Base-by-base conservation (phyloP, 768 basidiomycete species). In the Inosperma sp. region DNA sequence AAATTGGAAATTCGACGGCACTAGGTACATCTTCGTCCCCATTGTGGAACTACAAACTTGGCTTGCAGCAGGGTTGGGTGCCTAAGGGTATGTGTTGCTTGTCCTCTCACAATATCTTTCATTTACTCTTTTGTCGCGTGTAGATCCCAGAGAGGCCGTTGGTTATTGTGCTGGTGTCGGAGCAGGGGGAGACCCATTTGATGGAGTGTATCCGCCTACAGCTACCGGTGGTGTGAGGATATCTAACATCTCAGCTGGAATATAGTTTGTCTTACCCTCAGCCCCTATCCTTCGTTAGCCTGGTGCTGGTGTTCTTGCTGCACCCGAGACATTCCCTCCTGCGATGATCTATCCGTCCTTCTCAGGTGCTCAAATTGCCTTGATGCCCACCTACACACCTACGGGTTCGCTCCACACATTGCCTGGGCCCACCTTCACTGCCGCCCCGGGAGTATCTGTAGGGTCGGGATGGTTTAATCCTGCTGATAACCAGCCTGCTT, bases 21-120 rank as follows among this genome's bases (percentile, higher is more conserved):
- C 75, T 79, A 34, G 83, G 82, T 25, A 82, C 79, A 23, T 81
- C 88, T 10, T 81, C 84, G 39, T 70, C 79, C 21, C 88, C 90
- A 7, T 78, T 86, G 56, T 95, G 93, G 93, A 83, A 88, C 48
- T 96, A 95, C 72, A 75, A 80, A 61, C 82, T 93, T 31, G 93
- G 93, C n/a, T 70, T 92, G 49, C 75, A 88, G 60, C 70, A 83
- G 50, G 92, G 92, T 6, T 96, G 89, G 88, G 82, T 95, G 62
- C 92, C 93, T 13, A 72, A 68, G 57, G 88, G 94, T 72, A 69
- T 9, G n/a, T n/a, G n/a, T n/a, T n/a, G n/a, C n/a, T 48, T 29
- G 30, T 21, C 3, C 33, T 25, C 31, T 49, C n/a, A 22, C 22
- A 34, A 23, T 44, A 30, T 30, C 17, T 39, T 29, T 35, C 35